A percentile compares a stretch with the other conserved stretches of the same genome.
These are phyloP conservation scores for Malus hybrid DNA, from an alignment of 331 rosid genomes.

Conservation along the genomic window DNA sequence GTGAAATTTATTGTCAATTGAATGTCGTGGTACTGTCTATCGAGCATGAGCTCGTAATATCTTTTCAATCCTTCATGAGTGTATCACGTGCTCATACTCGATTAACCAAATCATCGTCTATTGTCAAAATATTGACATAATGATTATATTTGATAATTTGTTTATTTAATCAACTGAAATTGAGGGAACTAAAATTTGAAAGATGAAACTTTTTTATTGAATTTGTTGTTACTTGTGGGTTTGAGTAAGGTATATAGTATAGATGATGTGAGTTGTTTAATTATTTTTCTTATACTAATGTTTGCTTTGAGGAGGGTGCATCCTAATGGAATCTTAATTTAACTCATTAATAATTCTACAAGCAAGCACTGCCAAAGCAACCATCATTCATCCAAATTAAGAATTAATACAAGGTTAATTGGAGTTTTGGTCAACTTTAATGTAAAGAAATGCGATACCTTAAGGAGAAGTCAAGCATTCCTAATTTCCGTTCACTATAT, in stretches of 20 bases:
- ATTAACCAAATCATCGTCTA: too few species aligned
- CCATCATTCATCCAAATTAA: neutral
- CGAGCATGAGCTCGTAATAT: too few species aligned
- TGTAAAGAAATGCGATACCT: neutral
- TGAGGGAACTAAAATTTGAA: neutral
- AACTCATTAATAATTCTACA: neutral
- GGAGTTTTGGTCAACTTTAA: neutral
- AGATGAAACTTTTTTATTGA: neutral
- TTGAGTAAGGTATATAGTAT: neutral
- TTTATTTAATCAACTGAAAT: neutral
- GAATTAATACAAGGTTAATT: neutral
- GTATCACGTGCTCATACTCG: too few species aligned
- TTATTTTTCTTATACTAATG: neutral
- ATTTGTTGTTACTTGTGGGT: neutral
- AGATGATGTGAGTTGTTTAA: neutral
- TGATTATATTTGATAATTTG: too few species aligned
- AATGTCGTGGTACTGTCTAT: too few species aligned
- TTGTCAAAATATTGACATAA: neutral
- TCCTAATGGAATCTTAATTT: neutral
- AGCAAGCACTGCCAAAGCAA: neutral
- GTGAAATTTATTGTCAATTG: too few species aligned
- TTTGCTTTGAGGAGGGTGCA: slow-evolving; percentile 4
- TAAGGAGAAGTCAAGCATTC: neutral
- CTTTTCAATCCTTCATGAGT: too few species aligned
- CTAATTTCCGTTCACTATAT: too few species aligned